Conservation (phyloP, 2,329 filamentous ascomycete genomes). For the Pseudonectria buxi region DNA sequence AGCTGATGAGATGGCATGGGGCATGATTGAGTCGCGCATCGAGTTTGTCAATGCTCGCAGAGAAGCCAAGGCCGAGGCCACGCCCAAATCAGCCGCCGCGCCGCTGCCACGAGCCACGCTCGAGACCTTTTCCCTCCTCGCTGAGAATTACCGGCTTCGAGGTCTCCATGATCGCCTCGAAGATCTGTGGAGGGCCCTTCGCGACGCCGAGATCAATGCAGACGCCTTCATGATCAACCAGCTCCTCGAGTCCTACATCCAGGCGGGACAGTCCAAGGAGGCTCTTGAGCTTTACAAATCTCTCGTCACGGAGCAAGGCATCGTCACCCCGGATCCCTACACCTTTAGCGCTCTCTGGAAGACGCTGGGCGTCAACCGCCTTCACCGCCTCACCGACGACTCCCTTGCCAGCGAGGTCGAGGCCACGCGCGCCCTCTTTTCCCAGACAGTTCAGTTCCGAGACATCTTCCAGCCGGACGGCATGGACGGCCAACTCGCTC, state of each 20-base stretch:
- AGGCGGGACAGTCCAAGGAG: slow-evolving; percentile 47
- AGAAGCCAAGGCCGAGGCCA: not conserved
- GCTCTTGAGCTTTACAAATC: slow-evolving; percentile 50
- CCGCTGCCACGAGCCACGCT: slow-evolving; percentile 55
- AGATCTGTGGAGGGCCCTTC: slow-evolving; percentile 56
- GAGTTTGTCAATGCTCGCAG: slow-evolving; percentile 49
- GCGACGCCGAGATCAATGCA: slow-evolving; percentile 55
- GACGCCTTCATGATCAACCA: slow-evolving; percentile 77
- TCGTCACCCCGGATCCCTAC: slow-evolving; percentile 58
- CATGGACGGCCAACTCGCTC: slow-evolving; percentile 41
- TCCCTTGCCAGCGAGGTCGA: slow-evolving; percentile 24
- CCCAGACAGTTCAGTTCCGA: slow-evolving; percentile 42
- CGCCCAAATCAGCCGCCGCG: slow-evolving; percentile 3
- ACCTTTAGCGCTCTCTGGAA: slow-evolving; percentile 66
- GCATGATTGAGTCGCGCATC: slow-evolving; percentile 66
- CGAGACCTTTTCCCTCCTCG: slow-evolving; percentile 71
- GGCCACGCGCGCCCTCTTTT: slow-evolving; percentile 37
- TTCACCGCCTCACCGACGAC: slow-evolving; percentile 28
- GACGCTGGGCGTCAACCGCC: slow-evolving; percentile 45
- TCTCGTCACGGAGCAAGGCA: slow-evolving; percentile 41
- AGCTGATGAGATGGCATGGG: slow-evolving; percentile 65
- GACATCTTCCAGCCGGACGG: slow-evolving; percentile 37
- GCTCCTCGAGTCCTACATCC: slow-evolving; percentile 60
- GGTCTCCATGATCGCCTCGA: slow-evolving; percentile 51
- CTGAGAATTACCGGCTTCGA: slow-evolving; percentile 63